These are phyloP conservation scores for Papiliotrema fonsecae DNA, from an alignment of 1,284 basidiomycete genomes.

Conservation along the genomic window DNA sequence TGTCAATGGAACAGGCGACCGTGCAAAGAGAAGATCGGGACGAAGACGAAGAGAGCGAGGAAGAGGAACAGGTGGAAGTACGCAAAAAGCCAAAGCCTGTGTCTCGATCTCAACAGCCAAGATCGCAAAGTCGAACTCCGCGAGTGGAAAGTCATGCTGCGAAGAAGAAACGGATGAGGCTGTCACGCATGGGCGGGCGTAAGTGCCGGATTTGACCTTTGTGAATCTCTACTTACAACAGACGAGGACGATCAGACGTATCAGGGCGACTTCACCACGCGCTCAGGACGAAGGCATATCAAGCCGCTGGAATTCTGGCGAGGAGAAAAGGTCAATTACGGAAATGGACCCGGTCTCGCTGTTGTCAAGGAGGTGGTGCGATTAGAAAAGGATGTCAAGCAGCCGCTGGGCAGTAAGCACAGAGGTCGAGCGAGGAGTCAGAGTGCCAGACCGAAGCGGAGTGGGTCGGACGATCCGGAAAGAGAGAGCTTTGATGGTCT, in stretches of 20 bases:
- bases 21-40: not conserved
- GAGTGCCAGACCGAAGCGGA: slow-evolving; percentile 22
- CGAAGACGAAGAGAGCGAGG: slow-evolving; percentile 1
- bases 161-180: slow-evolving; percentile 16
- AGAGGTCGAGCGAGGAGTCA: slow-evolving; percentile 3
- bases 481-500: slow-evolving; percentile 69
- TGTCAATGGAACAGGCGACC: not conserved
- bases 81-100: not conserved
- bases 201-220: slow-evolving; percentile 1
- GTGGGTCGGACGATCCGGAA: slow-evolving; percentile 13
- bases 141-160: not conserved
- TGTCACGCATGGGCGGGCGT: slow-evolving; percentile 15
- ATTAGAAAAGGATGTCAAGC: not conserved
- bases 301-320: slow-evolving; percentile 88
- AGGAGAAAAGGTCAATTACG: slow-evolving; percentile 82
- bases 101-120: not conserved
- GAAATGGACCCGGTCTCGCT: slow-evolving; percentile 58
- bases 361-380: slow-evolving; percentile 74
- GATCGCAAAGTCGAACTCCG: not conserved
- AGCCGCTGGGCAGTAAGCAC: not conserved
- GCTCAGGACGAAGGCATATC: slow-evolving; percentile 66
- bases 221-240: not conserved
- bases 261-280: slow-evolving; percentile 56
- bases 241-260: slow-evolving; percentile 20
- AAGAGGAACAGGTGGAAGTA: not conserved